Percentiles rank a stretch among this genome's conserved stretches.
Conservation (phyloP, 345 rosid species). For the Citrus unshiu region DNA sequence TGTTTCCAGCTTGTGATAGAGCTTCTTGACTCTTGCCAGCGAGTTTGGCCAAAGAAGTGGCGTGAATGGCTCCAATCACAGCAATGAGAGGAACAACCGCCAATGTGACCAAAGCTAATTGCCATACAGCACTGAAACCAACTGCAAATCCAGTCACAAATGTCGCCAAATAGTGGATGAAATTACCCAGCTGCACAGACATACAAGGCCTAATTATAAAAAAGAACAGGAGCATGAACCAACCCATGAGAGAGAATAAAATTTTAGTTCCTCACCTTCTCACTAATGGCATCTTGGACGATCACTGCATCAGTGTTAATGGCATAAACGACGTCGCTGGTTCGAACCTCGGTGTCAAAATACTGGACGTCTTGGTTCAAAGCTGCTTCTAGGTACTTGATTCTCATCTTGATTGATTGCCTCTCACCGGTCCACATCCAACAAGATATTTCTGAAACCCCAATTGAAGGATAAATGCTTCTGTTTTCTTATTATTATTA, state of each 20-base stretch:
- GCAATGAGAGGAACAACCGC: slow-evolving; percentile 98
- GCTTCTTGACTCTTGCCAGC: slow-evolving; percentile 80
- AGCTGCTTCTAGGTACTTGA: slow-evolving; percentile 92
- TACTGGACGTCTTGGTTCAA: slow-evolving; percentile 88
- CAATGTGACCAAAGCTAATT: slow-evolving; percentile 83
- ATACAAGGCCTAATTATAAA: background rate
- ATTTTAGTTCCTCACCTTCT: slow-evolving; percentile 58
- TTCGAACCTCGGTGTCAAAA: slow-evolving; percentile 92
- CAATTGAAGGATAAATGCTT: background rate
- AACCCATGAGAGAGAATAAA: background rate
- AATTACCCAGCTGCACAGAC: slow-evolving; percentile 81
- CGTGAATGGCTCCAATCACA: slow-evolving; percentile 82
- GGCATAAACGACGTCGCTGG: slow-evolving; percentile 88
- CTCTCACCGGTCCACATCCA: slow-evolving; percentile 99
- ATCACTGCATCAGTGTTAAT: slow-evolving; percentile 91
- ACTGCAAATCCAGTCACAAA: slow-evolving; percentile 93
- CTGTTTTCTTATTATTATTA: slow-evolving; percentile 3
- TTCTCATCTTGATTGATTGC: slow-evolving; percentile 96
- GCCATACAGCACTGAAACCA: slow-evolving; percentile 99
- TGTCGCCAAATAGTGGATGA: slow-evolving; percentile 89
- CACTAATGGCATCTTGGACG: slow-evolving; percentile 98
- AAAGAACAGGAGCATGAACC: background rate
- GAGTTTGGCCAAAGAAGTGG: slow-evolving; percentile 73
- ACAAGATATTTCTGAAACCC: slow-evolving; percentile 80
- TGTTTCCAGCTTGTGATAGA: slow-evolving; percentile 87